A percentile compares a stretch with the other conserved stretches of the same genome.
phyloP scores from a whole-genome alignment of 1,284 basidiomycete species.

The Singerocomus rubriflavus region DNA sequence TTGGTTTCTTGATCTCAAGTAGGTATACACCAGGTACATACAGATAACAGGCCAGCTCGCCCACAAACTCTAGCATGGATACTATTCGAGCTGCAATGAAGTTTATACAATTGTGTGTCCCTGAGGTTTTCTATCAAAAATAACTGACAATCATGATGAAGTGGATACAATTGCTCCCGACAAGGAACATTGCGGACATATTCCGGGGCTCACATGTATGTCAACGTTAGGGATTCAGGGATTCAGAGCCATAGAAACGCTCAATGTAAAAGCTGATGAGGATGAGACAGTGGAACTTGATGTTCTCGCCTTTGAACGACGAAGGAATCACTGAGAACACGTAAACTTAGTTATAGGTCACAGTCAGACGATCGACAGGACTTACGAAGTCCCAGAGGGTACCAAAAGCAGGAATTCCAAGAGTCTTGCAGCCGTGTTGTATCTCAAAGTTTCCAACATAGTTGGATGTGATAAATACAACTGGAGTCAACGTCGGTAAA shows the following conservation, averaged over 20 bases:
- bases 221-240: not conserved
- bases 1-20: not conserved
- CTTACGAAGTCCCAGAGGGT: conserved; percentile 71
- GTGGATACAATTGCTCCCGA: conserved; percentile 2
- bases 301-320: not conserved
- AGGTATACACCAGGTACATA: not conserved
- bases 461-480: conserved; percentile 78
- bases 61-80: conserved; percentile 5
- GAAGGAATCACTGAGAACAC: conserved; percentile 20
- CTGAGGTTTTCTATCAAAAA: not conserved
- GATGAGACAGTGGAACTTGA: not conserved
- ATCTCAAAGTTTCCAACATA: conserved; percentile 70
- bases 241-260: not conserved
- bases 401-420: conserved; percentile 68
- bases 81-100: not conserved
- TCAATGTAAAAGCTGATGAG: not conserved
- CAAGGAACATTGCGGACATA: not conserved
- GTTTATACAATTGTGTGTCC: conserved; percentile 2
- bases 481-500: conserved; percentile 34
- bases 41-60: conserved; percentile 2
- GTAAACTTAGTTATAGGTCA: conserved; percentile 5
- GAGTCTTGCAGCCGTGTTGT: conserved; percentile 74
- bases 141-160: conserved; percentile 5
- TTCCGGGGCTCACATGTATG: conserved; percentile 4
- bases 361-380: conserved; percentile 21